A percentile compares a stretch with the other conserved stretches of the same genome.
phyloP scores from a whole-genome alignment of 345 rosid species.

The Pseudoturritis turrita region DNA sequence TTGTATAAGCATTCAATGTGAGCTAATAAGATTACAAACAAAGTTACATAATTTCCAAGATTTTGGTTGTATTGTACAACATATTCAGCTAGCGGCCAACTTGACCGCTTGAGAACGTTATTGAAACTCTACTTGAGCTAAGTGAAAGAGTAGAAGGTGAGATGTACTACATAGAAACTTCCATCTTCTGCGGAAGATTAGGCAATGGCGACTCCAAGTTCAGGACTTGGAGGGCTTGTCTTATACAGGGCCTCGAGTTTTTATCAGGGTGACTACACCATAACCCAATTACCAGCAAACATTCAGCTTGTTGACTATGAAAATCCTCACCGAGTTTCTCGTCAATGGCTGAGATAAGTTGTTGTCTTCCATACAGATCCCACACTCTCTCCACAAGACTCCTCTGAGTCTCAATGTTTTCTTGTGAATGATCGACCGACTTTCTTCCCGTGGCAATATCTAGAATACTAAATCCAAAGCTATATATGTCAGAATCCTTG shows the following conservation, averaged over 20 bases:
- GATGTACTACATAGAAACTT: conserved; percentile 18
- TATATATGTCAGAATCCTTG: conserved; percentile 36
- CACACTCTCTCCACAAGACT: conserved; percentile 46
- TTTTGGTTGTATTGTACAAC: no score
- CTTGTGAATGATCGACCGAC: conserved; percentile 12
- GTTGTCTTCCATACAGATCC: conserved; percentile 33
- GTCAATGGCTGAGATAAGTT: conserved; percentile 33
- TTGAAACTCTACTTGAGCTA: conserved; percentile 26
- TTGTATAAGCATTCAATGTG: no score
- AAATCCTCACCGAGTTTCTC: conserved; percentile 22
- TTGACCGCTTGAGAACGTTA: no score
- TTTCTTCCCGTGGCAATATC: conserved; percentile 36
- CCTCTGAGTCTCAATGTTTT: background rate
- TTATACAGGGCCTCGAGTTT: conserved; percentile 34
- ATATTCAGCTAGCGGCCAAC: no score
- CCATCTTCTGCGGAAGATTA: conserved; percentile 36
- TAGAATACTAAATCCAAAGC: conserved; percentile 35
- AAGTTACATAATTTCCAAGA: no score
- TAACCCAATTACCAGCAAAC: conserved; percentile 39
- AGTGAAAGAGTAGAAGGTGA: conserved; percentile 8
- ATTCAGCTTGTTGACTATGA: conserved; percentile 28
- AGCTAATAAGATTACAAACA: no score
- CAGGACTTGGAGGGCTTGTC: conserved; percentile 42
- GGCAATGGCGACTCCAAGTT: conserved; percentile 37
- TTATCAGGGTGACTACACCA: conserved; percentile 54